Evolutionary conservation across 148 eudicot species (phyloP).

Genomic region (Arctostaphylos glauca): DNA sequence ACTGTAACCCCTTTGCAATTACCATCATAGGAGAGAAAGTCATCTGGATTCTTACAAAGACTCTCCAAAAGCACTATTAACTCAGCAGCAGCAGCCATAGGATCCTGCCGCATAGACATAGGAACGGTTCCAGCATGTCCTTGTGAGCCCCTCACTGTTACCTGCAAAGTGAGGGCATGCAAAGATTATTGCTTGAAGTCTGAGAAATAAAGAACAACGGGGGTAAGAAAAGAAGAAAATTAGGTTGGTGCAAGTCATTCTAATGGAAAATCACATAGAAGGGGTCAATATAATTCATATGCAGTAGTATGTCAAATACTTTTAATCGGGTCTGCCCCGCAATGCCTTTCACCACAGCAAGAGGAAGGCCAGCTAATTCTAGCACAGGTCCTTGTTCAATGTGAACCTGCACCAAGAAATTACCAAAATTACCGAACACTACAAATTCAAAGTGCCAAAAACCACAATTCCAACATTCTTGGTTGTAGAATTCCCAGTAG

Average conservation of each 20-base stretch:
- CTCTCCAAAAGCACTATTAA: conserved; percentile 73
- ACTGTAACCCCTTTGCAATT: conserved; percentile 47
- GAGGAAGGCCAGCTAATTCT: conserved; percentile 84
- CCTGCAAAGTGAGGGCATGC: conserved; percentile 49
- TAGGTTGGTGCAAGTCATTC: not conserved
- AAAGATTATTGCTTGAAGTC: not conserved
- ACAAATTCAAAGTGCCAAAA: not conserved
- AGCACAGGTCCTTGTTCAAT: conserved; percentile 97
- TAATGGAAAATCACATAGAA: not conserved
- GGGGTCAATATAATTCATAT: not conserved
- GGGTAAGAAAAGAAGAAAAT: not conserved
- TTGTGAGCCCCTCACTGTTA: conserved; percentile 88
- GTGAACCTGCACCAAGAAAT: conserved; percentile 61
- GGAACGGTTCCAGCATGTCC: conserved; percentile 99
- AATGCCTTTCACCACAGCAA: conserved; percentile 91
- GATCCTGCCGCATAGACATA: conserved; percentile 95
- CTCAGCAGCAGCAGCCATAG: conserved; percentile 96
- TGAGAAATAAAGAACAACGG: not conserved
- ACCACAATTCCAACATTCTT: not conserved
- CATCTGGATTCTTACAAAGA: conserved; percentile 71
- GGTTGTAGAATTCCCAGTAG: not conserved
- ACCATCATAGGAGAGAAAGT: conserved; percentile 64
- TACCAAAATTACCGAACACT: not conserved
- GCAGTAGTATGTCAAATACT: conserved; percentile 32
- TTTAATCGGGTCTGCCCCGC: conserved; percentile 93